Evolutionary conservation across 768 basidiomycete genomes (phyloP).

Genomic region (Hysterangium stoloniferum): DNA sequence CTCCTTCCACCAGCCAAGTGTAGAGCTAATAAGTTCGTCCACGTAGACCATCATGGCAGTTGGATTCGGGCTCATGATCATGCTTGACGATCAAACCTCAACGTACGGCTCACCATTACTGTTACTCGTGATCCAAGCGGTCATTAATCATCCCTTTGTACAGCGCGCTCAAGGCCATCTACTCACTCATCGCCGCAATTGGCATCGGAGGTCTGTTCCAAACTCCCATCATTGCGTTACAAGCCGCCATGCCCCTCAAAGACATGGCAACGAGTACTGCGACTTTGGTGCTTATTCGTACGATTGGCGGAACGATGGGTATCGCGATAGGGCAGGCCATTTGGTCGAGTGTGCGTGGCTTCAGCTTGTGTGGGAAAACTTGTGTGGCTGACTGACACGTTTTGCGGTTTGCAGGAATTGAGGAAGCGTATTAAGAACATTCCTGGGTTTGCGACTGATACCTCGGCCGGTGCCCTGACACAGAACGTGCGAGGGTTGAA

Average conservation of each 20-base stretch:
- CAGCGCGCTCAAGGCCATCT: slow-evolving; percentile 59
- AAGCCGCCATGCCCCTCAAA: slow-evolving; percentile 81
- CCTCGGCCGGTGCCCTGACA: slow-evolving; percentile 33
- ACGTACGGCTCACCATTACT: slow-evolving; percentile 29
- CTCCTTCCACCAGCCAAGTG: neutral
- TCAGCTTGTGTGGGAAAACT: too few relatives aligned
- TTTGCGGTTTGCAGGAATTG: slow-evolving; percentile 17
- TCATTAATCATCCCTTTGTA: neutral
- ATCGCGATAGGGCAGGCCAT: slow-evolving; percentile 69
- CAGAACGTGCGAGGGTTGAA: slow-evolving; percentile 39
- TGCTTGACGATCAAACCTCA: slow-evolving; percentile 50
- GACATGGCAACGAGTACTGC: slow-evolving; percentile 81
- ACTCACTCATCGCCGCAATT: slow-evolving; percentile 55
- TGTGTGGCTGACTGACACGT: slow-evolving; percentile 15
- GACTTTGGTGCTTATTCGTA: slow-evolving; percentile 62
- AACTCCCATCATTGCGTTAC: slow-evolving; percentile 64
- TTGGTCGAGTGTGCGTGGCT: slow-evolving; percentile 47
- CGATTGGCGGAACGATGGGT: slow-evolving; percentile 69
- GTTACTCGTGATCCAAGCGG: neutral
- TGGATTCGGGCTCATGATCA: slow-evolving; percentile 68
- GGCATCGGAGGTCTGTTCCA: slow-evolving; percentile 63
- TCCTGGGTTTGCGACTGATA: slow-evolving; percentile 33
- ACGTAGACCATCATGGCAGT: slow-evolving; percentile 37
- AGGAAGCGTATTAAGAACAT: slow-evolving; percentile 31
- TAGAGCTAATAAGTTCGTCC: neutral